phyloP scores from a whole-genome alignment of 2,329 filamentous ascomycete genomes.

The Hypoxylon sp. region DNA sequence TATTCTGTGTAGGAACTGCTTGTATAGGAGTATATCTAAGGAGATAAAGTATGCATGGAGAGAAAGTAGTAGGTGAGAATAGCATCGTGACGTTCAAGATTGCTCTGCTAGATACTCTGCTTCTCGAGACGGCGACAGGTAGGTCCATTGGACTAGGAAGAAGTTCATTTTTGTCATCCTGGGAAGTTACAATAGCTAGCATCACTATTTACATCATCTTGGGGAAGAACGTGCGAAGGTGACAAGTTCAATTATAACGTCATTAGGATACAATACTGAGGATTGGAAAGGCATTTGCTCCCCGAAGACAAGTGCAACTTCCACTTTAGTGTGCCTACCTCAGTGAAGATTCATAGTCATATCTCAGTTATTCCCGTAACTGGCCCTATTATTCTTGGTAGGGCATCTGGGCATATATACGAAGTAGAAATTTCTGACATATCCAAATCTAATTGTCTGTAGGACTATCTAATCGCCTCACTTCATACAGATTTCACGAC shows the following conservation, averaged over 20 bases:
- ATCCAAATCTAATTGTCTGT: too few relatives aligned
- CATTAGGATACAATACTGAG: not conserved
- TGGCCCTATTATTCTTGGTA: too few relatives aligned
- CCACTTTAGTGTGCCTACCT: not conserved
- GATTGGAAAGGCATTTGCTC: not conserved
- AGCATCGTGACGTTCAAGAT: constrained; percentile 1
- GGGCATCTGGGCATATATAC: too few relatives aligned
- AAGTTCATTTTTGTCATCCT: not conserved
- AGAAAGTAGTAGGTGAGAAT: constrained; percentile 22
- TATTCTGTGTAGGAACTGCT: constrained; percentile 36
- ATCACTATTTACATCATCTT: not conserved
- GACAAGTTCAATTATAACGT: not conserved
- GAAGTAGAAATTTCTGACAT: too few relatives aligned
- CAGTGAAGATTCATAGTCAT: not conserved
- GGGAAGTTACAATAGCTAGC: not conserved
- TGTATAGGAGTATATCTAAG: constrained; percentile 26
- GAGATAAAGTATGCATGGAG: not conserved
- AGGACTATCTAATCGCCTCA: too few relatives aligned
- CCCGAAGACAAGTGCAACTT: not conserved
- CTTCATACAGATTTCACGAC: too few relatives aligned
- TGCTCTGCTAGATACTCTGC: not conserved
- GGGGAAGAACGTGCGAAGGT: constrained; percentile 1
- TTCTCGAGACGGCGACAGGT: not conserved
- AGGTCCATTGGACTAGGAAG: not conserved
- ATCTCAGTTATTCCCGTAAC: not conserved